Evolutionary conservation across 2,329 filamentous ascomycete genomes (phyloP).

Genomic region (Trichophaea hybrida): DNA sequence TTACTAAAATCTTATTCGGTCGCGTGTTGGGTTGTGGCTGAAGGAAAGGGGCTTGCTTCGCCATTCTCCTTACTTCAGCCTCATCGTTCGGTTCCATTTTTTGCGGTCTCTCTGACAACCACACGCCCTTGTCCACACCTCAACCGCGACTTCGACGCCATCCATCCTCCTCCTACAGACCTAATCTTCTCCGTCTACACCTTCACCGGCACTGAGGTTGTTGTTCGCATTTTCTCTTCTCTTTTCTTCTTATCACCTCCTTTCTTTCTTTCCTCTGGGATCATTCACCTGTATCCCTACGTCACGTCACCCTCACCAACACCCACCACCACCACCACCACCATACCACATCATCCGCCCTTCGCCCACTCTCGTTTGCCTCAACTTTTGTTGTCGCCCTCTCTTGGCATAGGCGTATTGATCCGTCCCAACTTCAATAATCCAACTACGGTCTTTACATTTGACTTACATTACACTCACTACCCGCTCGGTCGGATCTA

Average conservation of each 20-base stretch:
- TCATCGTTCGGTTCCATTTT: slow-evolving; percentile 4
- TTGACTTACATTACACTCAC: not conserved
- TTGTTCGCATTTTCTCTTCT: not conserved
- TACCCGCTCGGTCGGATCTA: not conserved
- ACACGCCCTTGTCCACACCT: not conserved
- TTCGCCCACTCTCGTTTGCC: slow-evolving; percentile 1
- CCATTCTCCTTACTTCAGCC: not conserved
- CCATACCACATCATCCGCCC: not conserved
- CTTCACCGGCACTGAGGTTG: not conserved
- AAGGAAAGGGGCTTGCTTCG: not conserved
- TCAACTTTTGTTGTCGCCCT: not conserved
- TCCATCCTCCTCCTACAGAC: not conserved
- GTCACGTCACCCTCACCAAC: not conserved
- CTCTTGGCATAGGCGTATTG: not conserved
- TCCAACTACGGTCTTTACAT: not conserved
- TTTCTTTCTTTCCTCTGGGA: not conserved
- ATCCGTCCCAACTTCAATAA: not conserved
- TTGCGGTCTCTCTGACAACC: not conserved
- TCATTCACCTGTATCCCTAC: not conserved
- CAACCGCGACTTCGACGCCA: not conserved
- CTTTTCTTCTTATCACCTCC: not conserved
- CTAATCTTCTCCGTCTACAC: not conserved
- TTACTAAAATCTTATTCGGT: not conserved
- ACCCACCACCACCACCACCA: not conserved
- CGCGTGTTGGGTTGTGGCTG: not conserved